Conservation (phyloP, 2,329 filamentous ascomycete species). For the Ophiostoma sp. region DNA sequence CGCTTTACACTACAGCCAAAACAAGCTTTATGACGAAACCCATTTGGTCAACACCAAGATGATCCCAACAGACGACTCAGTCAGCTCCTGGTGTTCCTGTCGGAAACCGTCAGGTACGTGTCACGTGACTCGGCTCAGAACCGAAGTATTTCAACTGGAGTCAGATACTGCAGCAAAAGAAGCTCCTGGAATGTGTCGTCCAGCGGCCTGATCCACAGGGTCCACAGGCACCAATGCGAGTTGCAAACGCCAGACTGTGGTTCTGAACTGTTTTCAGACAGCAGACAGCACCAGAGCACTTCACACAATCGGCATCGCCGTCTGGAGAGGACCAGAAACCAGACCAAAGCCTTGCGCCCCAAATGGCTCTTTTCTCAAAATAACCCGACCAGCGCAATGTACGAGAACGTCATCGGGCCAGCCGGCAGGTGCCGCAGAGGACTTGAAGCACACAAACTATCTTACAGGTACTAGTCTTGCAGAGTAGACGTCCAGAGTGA, state of each 20-base stretch:
- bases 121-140: background rate
- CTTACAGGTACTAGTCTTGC: background rate
- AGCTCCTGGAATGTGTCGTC: constrained; percentile 13
- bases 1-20: background rate
- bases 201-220: background rate
- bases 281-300: background rate
- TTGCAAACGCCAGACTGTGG: background rate
- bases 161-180: background rate
- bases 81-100: background rate
- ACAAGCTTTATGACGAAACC: background rate
- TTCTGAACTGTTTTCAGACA: background rate
- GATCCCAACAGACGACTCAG: background rate
- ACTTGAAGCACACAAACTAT: background rate
- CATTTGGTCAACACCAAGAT: background rate
- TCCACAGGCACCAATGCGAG: background rate
- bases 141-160: background rate
- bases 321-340: background rate
- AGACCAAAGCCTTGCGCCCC: background rate
- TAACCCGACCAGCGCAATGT: constrained; percentile 5
- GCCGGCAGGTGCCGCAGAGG: constrained; percentile 7
- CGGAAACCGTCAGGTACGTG: background rate
- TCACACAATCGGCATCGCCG: background rate
- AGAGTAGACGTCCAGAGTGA: background rate
- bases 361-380: background rate
- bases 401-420: constrained; percentile 21